Conservation (phyloP, 768 basidiomycete species). For the Vishniacozyma victoriae region DNA sequence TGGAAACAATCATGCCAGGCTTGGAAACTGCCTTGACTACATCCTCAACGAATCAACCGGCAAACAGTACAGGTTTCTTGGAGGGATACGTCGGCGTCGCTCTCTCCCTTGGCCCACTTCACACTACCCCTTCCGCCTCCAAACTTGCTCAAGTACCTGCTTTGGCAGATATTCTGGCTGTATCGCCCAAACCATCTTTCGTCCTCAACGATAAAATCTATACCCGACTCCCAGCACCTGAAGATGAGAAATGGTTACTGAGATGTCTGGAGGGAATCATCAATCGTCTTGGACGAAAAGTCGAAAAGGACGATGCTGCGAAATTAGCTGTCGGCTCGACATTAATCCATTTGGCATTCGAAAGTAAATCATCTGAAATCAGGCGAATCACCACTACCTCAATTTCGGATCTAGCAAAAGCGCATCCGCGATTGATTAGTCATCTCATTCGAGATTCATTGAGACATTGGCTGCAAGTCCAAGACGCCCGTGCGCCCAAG, state of each 20-base stretch:
- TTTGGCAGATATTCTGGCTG: conserved; percentile 39
- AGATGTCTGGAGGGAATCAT: conserved; percentile 56
- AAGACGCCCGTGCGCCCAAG: conserved; percentile 31
- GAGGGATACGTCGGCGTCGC: conserved; percentile 79
- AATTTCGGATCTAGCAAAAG: conserved; percentile 49
- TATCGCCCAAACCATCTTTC: conserved; percentile 71
- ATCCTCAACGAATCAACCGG: conserved; percentile 59
- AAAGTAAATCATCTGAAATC: conserved; percentile 55
- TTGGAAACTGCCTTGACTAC: conserved; percentile 68
- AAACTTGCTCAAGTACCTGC: conserved; percentile 34
- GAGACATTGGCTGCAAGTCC: conserved; percentile 32
- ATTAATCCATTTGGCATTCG: conserved; percentile 64
- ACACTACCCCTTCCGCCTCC: conserved; percentile 49
- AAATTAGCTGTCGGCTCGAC: conserved; percentile 58
- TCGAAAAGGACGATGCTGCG: conserved; percentile 14
- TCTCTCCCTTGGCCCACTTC: conserved; percentile 60
- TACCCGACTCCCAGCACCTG: conserved; percentile 59
- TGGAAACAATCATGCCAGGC: conserved; percentile 55
- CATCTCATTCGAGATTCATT: conserved; percentile 61
- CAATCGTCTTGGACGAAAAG: conserved; percentile 4
- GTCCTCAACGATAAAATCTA: conserved; percentile 83
- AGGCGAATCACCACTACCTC: conserved; percentile 53
- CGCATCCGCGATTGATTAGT: conserved; percentile 54
- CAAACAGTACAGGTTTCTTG: conserved; percentile 59
- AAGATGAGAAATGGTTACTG: conserved; percentile 68